Evolutionary conservation across 2,329 filamentous ascomycete species (phyloP).

Genomic region (Nemania serpens): DNA sequence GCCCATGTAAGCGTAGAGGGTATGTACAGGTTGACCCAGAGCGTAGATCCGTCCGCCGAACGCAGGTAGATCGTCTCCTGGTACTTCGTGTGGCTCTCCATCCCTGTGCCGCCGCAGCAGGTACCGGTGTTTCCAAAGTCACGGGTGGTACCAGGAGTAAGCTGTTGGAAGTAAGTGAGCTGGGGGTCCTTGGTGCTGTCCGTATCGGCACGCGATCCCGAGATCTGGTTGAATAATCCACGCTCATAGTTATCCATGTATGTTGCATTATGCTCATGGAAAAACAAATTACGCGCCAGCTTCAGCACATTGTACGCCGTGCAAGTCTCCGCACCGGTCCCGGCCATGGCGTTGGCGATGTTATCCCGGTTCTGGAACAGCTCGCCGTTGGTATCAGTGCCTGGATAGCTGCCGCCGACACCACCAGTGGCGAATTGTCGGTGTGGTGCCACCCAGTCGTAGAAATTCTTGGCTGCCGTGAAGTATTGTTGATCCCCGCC

Average conservation of each 20-base stretch:
- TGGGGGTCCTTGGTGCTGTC: slow-evolving; percentile 33
- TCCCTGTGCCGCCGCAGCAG: slow-evolving; percentile 41
- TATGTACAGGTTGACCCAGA: slow-evolving; percentile 43
- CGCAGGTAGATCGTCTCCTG: slow-evolving; percentile 43
- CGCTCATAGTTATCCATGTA: slow-evolving; percentile 45
- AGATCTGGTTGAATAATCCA: slow-evolving; percentile 42
- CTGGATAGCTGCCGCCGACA: slow-evolving; percentile 40
- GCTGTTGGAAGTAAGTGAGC: slow-evolving; percentile 42
- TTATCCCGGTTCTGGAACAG: slow-evolving; percentile 43
- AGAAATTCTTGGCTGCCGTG: slow-evolving; percentile 41
- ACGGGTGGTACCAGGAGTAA: slow-evolving; percentile 36
- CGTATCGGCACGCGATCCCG: slow-evolving; percentile 39
- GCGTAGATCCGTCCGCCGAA: slow-evolving; percentile 39
- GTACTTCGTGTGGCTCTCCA: slow-evolving; percentile 44
- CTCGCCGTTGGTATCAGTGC: slow-evolving; percentile 40
- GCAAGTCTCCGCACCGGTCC: slow-evolving; percentile 41
- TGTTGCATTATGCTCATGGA: slow-evolving; percentile 41
- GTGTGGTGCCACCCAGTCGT: slow-evolving; percentile 42
- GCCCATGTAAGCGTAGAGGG: slow-evolving; percentile 40
- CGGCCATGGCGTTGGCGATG: slow-evolving; percentile 40
- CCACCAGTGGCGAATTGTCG: slow-evolving; percentile 40
- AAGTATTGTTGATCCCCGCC: slow-evolving; percentile 39
- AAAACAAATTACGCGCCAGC: slow-evolving; percentile 40
- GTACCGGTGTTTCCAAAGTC: slow-evolving; percentile 42
- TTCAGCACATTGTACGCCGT: slow-evolving; percentile 43